phyloP scores from a whole-genome alignment of 129 eudicot genomes.

The Artemisia annua region DNA sequence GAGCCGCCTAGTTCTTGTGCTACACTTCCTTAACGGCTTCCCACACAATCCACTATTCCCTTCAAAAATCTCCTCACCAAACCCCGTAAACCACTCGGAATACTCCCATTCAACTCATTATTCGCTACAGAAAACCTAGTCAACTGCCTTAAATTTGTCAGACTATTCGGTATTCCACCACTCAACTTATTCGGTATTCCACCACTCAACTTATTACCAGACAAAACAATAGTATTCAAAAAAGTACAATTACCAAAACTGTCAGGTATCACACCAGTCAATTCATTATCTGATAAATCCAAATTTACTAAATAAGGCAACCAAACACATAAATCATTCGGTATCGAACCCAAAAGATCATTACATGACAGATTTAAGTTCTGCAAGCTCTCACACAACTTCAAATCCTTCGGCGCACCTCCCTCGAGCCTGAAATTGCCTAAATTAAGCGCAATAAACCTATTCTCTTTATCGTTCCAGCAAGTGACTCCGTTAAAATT shows the following conservation, averaged over 20 bases:
- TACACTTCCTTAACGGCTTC: slow-evolving; percentile 35
- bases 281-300: slow-evolving; percentile 61
- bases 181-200: slow-evolving; percentile 46
- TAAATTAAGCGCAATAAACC: slow-evolving; percentile 53
- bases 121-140: slow-evolving; percentile 55
- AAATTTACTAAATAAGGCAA: slow-evolving; percentile 60
- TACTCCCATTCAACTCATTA: slow-evolving; percentile 53
- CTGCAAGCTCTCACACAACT: slow-evolving; percentile 60
- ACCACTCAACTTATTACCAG: slow-evolving; percentile 57
- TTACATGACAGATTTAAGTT: slow-evolving; percentile 63
- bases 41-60: slow-evolving; percentile 76
- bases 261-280: slow-evolving; percentile 64
- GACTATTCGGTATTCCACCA: too few species aligned
- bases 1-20: slow-evolving; percentile 60
- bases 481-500: slow-evolving; percentile 61
- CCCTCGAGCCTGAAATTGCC: slow-evolving; percentile 46
- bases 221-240: slow-evolving; percentile 46
- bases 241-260: slow-evolving; percentile 54
- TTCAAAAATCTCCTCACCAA: slow-evolving; percentile 30
- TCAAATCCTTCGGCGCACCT: slow-evolving; percentile 42
- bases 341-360: slow-evolving; percentile 57
- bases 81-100: slow-evolving; percentile 37
- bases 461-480: slow-evolving; percentile 80
- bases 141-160: slow-evolving; percentile 53
- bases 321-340: slow-evolving; percentile 55